Conservation (phyloP, 1,139 yeast species). For the Debaryomycetaceae sp. region DNA sequence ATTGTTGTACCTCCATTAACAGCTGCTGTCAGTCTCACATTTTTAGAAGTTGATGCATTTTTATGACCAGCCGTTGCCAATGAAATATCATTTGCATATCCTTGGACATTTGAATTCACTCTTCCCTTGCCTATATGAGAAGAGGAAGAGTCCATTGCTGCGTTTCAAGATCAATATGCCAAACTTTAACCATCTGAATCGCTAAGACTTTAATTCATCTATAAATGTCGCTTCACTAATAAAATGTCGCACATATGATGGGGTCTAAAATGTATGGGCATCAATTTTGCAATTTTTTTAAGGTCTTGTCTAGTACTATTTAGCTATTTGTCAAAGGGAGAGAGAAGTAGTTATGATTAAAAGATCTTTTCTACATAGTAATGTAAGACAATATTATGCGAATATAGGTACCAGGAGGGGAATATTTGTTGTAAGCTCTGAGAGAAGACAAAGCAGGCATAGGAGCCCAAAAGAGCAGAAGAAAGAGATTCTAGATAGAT, state of each 20-base stretch:
- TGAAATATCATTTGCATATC: background rate
- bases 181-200: background rate
- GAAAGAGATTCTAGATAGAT: constrained; percentile 10
- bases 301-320: background rate
- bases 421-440: constrained; percentile 9
- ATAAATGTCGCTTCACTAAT: constrained; percentile 1
- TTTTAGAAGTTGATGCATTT: background rate
- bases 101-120: background rate
- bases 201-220: background rate
- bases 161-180: background rate
- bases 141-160: background rate
- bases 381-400: background rate
- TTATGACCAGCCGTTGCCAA: background rate
- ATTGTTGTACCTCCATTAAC: background rate
- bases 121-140: background rate
- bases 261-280: background rate
- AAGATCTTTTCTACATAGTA: background rate
- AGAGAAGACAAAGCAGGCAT: constrained; percentile 1
- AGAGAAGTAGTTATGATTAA: background rate
- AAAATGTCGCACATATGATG: background rate
- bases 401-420: background rate
- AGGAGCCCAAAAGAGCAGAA: background rate
- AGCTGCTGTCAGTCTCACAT: background rate
- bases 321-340: background rate
- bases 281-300: constrained; percentile 1